phyloP scores from a whole-genome alignment of 495 filamentous ascomycete species.

The Hypomontagnella monticulosa region DNA sequence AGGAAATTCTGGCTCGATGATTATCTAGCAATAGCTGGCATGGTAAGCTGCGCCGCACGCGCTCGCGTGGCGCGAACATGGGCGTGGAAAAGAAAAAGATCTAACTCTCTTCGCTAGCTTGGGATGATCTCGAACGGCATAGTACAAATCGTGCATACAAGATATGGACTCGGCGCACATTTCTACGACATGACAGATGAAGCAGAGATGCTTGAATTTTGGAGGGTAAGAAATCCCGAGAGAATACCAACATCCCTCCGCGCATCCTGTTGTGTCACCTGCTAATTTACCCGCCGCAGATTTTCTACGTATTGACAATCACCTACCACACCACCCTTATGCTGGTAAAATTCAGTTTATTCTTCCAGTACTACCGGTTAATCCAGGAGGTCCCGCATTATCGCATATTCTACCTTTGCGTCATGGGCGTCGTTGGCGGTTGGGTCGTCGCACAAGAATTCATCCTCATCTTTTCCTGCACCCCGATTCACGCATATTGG shows the following conservation, averaged over 20 bases:
- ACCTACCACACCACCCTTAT: conserved; percentile 28
- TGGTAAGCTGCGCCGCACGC: conserved; percentile 19
- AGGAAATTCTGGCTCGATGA: conserved; percentile 32
- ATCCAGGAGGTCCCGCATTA: conserved; percentile 40
- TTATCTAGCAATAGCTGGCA: conserved; percentile 30
- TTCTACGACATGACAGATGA: conserved; percentile 17
- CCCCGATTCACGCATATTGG: conserved; percentile 54
- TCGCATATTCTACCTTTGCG: conserved; percentile 22
- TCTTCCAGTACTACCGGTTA: conserved; percentile 41
- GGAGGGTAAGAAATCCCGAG: conserved; percentile 39
- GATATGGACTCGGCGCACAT: conserved; percentile 34
- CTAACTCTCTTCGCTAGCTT: conserved; percentile 25
- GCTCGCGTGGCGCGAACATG: not conserved
- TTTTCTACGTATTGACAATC: conserved; percentile 31
- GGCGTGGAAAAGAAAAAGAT: not conserved
- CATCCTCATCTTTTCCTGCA: conserved; percentile 47
- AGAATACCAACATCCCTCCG: not conserved
- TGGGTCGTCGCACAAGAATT: conserved; percentile 38
- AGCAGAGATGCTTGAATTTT: conserved; percentile 9
- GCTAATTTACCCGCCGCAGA: conserved; percentile 22
- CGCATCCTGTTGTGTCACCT: not conserved
- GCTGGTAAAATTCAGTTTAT: conserved; percentile 35
- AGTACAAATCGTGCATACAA: conserved; percentile 30
- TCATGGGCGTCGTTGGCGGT: conserved; percentile 25
- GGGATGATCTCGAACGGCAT: conserved; percentile 34